Evolutionary conservation across 805 yeast genomes (phyloP), one percentile per base, ranked within the genome.

Genomic region (Spencermartinsiella europaea): DNA sequence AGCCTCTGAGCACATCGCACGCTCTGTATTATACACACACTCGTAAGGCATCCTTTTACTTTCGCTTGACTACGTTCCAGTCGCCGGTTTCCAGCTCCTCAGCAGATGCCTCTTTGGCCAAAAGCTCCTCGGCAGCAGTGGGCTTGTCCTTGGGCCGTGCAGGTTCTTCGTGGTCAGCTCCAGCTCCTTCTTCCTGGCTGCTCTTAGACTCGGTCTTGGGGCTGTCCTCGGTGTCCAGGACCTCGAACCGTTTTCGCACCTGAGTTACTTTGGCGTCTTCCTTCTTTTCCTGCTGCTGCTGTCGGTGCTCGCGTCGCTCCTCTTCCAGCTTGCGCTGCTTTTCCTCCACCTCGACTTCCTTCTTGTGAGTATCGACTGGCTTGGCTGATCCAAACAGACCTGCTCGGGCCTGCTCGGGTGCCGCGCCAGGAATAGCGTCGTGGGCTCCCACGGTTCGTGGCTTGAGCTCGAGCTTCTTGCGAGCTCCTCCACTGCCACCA

Each of bases 381-480:
- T 79, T 85, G 1, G 95, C 96, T 3, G 76, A 69, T 0, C 95
- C 95, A 68, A 88, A 87, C 3, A 95, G 93, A 7, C 10, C 7
- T 55, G 61, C 15, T 44, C 51, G 14, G 42, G 46, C 38, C 12
- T 25, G 31, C 54, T 58, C 45, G 4, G 62, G 52, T 33, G 52
- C 56, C 40, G 62, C 74, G 65, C 56, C 68, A 70, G 56, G 48
- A 14, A 21, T 39, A 14, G 47, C 44, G 16, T 45, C 42, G 8
- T 49, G 59, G 12, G 43, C 41, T 16, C 55, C 49, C 33, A 40
- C 52, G 12, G 61, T 52, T 20, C 64, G 56, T 7, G 63, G 63
- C 47, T 69, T 72, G 25, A 71, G 63, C 51, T 70, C 72, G 45
- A 69, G 68, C 45, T 68, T 60, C 53, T 57, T 62, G 35, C 69